Evolutionary conservation across 495 filamentous ascomycete genomes (phyloP).

Genomic region (Penicillium macrosclerotiorum): DNA sequence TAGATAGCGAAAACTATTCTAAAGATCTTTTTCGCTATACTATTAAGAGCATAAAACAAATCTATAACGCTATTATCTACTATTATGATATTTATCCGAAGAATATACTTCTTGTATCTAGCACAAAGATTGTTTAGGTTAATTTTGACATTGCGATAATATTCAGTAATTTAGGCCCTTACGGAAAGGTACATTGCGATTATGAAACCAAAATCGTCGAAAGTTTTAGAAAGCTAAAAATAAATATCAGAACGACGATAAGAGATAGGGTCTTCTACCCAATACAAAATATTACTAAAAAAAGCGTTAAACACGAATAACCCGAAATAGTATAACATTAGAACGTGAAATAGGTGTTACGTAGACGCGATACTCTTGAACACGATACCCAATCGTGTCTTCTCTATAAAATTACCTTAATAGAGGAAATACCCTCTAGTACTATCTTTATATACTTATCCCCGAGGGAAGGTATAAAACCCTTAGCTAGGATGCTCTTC

Average conservation of each 20-base stretch:
- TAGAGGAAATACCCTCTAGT: no score
- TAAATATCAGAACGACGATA: constrained; percentile 17
- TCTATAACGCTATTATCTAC: constrained; percentile 13
- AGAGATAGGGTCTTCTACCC: constrained; percentile 24
- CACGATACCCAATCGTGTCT: no score
- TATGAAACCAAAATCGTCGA: constrained; percentile 14
- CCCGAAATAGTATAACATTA: neutral
- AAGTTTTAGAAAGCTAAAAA: constrained; percentile 9
- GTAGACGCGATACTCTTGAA: no score
- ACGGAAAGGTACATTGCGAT: constrained; percentile 7
- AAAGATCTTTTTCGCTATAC: constrained; percentile 14
- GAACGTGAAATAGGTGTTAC: no score
- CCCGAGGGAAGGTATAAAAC: no score
- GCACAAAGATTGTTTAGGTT: constrained; percentile 20
- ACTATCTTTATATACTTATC: no score
- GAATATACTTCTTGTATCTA: constrained; percentile 21
- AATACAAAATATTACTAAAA: constrained; percentile 21
- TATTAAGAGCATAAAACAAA: constrained; percentile 16
- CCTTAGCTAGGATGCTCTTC: no score
- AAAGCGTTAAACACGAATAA: neutral
- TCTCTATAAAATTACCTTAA: no score
- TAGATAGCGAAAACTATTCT: constrained; percentile 28
- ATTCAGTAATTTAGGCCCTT: constrained; percentile 11
- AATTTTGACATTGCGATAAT: constrained; percentile 29
- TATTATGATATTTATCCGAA: constrained; percentile 27